Percentiles rank a stretch among this genome's conserved stretches.
Evolutionary conservation across 1,139 yeast genomes (phyloP).

Genomic region (Arxiozyma slooffiae): DNA sequence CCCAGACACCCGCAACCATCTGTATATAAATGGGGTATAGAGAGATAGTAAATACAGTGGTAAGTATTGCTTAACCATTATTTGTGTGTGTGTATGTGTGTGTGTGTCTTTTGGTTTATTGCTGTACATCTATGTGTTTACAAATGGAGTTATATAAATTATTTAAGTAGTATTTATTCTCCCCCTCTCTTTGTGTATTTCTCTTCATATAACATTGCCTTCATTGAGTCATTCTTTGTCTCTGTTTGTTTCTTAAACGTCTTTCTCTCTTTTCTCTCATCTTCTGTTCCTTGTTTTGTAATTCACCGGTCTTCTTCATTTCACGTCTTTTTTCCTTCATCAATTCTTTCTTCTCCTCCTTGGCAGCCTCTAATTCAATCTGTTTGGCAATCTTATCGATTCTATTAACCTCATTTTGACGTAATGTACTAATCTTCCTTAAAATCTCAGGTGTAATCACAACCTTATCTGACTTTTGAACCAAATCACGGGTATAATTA

Average conservation of each 20-base stretch:
- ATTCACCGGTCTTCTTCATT: slow-evolving; percentile 48
- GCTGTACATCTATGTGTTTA: too few species aligned
- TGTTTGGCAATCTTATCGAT: slow-evolving; percentile 52
- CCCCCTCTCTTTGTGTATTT: not conserved
- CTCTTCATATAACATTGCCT: not conserved
- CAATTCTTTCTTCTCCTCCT: slow-evolving; percentile 62
- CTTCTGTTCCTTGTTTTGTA: slow-evolving; percentile 66
- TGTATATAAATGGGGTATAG: too few species aligned
- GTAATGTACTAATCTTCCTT: slow-evolving; percentile 59
- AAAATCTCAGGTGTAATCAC: slow-evolving; percentile 47
- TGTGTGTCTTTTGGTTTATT: too few species aligned
- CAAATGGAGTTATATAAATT: too few species aligned
- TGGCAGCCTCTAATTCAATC: slow-evolving; percentile 53
- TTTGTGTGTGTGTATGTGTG: not conserved
- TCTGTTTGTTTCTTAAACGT: slow-evolving; percentile 40
- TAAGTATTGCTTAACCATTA: too few species aligned
- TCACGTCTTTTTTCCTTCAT: slow-evolving; percentile 42
- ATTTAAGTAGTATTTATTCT: too few species aligned
- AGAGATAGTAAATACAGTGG: too few species aligned
- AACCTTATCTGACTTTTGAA: slow-evolving; percentile 25
- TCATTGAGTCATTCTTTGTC: slow-evolving; percentile 24
- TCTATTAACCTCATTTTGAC: slow-evolving; percentile 31
- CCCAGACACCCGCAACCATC: too few species aligned
- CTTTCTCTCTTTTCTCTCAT: slow-evolving; percentile 49
- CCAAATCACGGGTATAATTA: slow-evolving; percentile 34